These are phyloP conservation scores for Cyberlindnera sargentensis DNA, from an alignment of 805 yeast species.

Conservation along the genomic window DNA sequence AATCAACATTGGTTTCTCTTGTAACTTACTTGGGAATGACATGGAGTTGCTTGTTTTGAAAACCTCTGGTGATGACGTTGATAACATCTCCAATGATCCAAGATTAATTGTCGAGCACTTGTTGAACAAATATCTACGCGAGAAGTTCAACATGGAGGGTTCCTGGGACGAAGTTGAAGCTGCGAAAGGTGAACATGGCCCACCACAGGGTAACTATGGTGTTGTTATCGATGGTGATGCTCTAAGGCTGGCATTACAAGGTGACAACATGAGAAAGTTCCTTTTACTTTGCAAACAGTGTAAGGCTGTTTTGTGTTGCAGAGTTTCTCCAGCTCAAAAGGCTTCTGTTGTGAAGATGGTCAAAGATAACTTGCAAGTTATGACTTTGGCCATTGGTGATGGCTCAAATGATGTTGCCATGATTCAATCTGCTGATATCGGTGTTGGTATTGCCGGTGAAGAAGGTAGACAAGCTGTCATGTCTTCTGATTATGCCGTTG, in stretches of 20 bases:
- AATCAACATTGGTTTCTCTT: constrained; percentile 79
- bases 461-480: constrained; percentile 87
- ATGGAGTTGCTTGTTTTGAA: constrained; percentile 68
- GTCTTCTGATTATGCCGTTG: constrained; percentile 83
- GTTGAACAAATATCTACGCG: constrained; percentile 43
- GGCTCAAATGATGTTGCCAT: constrained; percentile 88
- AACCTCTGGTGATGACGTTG: constrained; percentile 49
- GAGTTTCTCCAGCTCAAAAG: constrained; percentile 85
- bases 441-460: constrained; percentile 88
- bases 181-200: constrained; percentile 52
- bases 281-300: constrained; percentile 72
- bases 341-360: constrained; percentile 78
- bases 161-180: constrained; percentile 46
- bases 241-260: constrained; percentile 43
- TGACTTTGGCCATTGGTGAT: constrained; percentile 85
- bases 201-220: constrained; percentile 63
- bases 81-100: constrained; percentile 34
- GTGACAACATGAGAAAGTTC: constrained; percentile 44
- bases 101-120: constrained; percentile 37
- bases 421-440: constrained; percentile 85
- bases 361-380: constrained; percentile 65
- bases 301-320: constrained; percentile 75
- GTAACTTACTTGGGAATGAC: constrained; percentile 67
- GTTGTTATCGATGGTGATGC: constrained; percentile 81
- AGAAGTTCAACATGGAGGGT: constrained; percentile 54